Evolutionary conservation across 1,284 basidiomycete genomes (phyloP).

Genomic region (Ganoderma lingzhi): DNA sequence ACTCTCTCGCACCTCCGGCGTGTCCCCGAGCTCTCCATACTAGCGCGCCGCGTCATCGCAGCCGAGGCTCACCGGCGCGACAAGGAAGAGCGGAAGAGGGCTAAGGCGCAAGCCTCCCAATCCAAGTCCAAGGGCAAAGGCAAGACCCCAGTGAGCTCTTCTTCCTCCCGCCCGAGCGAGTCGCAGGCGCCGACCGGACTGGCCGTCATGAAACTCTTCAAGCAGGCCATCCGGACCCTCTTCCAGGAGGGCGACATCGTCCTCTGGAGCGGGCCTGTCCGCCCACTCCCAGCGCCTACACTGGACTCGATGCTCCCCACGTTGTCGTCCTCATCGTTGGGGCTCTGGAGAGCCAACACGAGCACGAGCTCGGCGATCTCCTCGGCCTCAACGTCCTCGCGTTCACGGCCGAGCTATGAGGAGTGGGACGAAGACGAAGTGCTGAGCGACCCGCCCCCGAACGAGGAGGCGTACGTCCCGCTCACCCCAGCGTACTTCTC

Average conservation of each 20-base stretch:
- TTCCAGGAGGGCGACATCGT: constrained; percentile 73
- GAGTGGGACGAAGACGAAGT: constrained; percentile 49
- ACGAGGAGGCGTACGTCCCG: constrained; percentile 72
- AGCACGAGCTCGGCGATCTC: constrained; percentile 40
- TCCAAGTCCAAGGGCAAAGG: background rate
- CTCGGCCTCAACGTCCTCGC: constrained; percentile 34
- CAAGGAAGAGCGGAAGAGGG: constrained; percentile 50
- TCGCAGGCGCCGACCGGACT: constrained; percentile 44
- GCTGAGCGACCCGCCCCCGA: constrained; percentile 64
- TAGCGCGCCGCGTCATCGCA: constrained; percentile 67
- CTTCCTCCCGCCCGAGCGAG: background rate
- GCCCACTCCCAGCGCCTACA: constrained; percentile 34
- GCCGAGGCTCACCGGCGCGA: constrained; percentile 61
- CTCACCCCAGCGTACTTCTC: constrained; percentile 61
- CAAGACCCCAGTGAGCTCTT: background rate
- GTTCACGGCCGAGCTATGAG: constrained; percentile 29
- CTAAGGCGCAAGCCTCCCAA: constrained; percentile 12
- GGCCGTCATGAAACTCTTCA: constrained; percentile 65
- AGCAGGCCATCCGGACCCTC: constrained; percentile 66
- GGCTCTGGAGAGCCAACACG: constrained; percentile 53
- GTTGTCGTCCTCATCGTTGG: constrained; percentile 9
- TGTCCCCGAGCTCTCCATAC: constrained; percentile 69
- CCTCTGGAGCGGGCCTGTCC: constrained; percentile 67
- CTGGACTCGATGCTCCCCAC: constrained; percentile 28
- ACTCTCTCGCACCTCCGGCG: constrained; percentile 77